A percentile compares a stretch with the other conserved stretches of the same genome.
Conservation (phyloP, 306 rosid genomes). For the Astragalus membranaceus region DNA sequence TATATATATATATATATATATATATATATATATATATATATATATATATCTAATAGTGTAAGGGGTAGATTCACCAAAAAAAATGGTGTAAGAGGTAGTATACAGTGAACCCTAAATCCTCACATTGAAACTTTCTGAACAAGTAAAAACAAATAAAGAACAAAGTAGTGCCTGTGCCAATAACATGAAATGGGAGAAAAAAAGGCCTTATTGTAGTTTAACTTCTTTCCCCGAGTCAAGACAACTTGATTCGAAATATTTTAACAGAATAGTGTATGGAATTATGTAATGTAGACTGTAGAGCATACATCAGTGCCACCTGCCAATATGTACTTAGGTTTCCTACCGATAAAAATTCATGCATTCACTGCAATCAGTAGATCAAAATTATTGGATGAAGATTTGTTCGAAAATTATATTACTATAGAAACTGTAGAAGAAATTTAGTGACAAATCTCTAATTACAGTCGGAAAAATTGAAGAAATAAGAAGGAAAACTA, state of each 20-base stretch:
- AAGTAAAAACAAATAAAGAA: background rate
- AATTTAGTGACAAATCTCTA: no score
- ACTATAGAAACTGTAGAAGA: no score
- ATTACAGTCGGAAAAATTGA: no score
- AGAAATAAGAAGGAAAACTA: no score
- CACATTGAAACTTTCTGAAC: background rate
- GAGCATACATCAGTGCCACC: conserved; percentile 28
- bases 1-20: no score
- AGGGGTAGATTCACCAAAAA: background rate
- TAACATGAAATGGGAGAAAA: background rate
- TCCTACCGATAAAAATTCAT: background rate
- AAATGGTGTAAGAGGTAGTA: background rate
- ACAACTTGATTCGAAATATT: background rate
- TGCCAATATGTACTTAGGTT: conserved; percentile 18
- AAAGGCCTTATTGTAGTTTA: background rate
- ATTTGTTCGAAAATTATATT: no score
- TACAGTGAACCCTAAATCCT: no score
- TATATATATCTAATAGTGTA: background rate
- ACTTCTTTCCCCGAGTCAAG: background rate
- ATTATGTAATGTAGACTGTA: background rate
- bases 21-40: no score
- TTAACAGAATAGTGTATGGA: background rate
- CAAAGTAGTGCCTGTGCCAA: background rate
- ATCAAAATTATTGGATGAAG: no score
- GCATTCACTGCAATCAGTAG: background rate